phyloP scores from a whole-genome alignment of 1,284 basidiomycete species.

The Polyporus tsugae region DNA sequence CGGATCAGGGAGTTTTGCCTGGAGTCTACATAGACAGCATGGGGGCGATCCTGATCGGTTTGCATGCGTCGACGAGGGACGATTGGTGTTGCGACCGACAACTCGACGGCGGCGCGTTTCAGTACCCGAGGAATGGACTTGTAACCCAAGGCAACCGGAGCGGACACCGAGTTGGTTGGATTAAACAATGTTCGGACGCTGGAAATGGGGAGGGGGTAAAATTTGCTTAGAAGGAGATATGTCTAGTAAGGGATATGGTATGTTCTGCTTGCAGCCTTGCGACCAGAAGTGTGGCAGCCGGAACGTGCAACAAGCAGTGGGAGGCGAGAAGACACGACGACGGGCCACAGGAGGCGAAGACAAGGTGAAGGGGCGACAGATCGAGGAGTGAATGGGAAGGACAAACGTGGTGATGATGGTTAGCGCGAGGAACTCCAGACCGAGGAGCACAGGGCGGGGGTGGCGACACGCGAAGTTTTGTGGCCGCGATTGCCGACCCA shows the following conservation, averaged over 20 bases:
- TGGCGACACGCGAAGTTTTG: slow-evolving; percentile 23
- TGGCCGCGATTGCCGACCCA: slow-evolving; percentile 28
- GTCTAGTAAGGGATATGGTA: neutral
- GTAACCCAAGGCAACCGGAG: neutral
- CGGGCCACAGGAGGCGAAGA: neutral
- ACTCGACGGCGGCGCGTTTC: neutral
- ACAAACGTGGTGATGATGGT: slow-evolving; percentile 27
- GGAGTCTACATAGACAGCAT: neutral
- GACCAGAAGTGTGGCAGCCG: neutral
- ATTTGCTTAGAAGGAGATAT: neutral
- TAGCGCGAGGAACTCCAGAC: slow-evolving; percentile 10
- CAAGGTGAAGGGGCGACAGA: slow-evolving; percentile 9
- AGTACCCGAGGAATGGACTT: neutral
- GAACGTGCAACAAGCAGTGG: neutral
- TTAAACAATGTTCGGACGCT: neutral
- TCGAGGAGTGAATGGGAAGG: slow-evolving; percentile 10
- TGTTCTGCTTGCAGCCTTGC: neutral
- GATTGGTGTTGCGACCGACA: neutral
- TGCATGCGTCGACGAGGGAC: neutral
- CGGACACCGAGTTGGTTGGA: neutral
- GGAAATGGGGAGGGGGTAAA: neutral
- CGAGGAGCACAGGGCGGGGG: neutral
- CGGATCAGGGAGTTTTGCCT: neutral
- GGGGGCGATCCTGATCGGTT: slow-evolving; percentile 1
- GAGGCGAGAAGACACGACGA: neutral